These are phyloP conservation scores for Sicyos edulis DNA, from an alignment of 306 rosid species.

Conservation along the genomic window DNA sequence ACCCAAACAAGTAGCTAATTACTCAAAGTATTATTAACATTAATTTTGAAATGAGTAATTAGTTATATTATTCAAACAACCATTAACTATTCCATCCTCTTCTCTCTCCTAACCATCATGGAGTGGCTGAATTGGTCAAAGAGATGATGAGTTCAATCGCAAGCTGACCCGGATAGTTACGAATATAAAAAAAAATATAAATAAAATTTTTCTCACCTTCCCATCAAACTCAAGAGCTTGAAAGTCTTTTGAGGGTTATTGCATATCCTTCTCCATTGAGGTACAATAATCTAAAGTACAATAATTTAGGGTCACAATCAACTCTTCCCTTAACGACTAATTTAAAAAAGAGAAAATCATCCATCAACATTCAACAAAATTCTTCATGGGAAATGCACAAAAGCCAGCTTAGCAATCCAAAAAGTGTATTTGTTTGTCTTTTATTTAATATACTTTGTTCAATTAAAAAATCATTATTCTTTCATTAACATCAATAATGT, in stretches of 20 bases:
- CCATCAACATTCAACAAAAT: not conserved
- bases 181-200: too few species aligned
- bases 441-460: not conserved
- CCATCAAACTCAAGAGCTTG: not conserved
- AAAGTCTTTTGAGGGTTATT: not conserved
- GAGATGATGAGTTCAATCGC: too few species aligned
- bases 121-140: too few species aligned
- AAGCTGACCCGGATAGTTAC: too few species aligned
- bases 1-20: too few species aligned
- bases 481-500: not conserved
- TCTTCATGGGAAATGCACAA: constrained; percentile 9
- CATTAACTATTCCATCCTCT: too few species aligned
- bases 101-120: too few species aligned
- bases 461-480: not conserved
- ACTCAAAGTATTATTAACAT: too few species aligned
- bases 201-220: too few species aligned
- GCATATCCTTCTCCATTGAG: not conserved
- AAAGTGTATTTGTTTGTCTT: not conserved
- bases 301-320: constrained; percentile 6
- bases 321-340: not conserved
- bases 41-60: too few species aligned
- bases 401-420: constrained; percentile 8
- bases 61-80: too few species aligned
- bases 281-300: not conserved
- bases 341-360: not conserved